These are phyloP conservation scores for Monilinia aucupariae DNA, from an alignment of 2,329 filamentous ascomycete genomes.

Conservation along the genomic window DNA sequence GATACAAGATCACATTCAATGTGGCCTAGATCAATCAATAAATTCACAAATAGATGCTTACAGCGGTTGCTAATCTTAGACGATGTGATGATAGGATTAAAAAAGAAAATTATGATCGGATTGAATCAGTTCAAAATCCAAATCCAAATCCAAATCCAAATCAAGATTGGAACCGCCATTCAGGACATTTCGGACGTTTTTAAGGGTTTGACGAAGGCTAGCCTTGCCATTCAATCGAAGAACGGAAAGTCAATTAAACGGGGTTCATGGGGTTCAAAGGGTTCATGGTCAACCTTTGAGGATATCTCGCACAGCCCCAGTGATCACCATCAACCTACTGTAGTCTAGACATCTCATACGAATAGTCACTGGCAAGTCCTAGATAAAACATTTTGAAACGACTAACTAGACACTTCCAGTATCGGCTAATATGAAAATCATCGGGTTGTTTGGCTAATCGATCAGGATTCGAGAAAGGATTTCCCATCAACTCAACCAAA, in stretches of 20 bases:
- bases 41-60: slow-evolving; percentile 10
- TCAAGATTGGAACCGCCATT: neutral
- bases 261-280: neutral
- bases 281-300: no score
- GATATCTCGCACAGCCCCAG: neutral
- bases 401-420: neutral
- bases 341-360: neutral
- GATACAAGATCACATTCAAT: neutral
- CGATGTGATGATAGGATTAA: neutral
- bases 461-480: slow-evolving; percentile 17
- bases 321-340: neutral
- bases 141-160: no score
- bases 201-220: neutral
- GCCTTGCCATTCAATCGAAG: no score
- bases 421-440: neutral
- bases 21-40: slow-evolving; percentile 2
- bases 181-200: slow-evolving; percentile 5
- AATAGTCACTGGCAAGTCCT: no score
- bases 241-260: neutral
- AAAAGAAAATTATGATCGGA: neutral
- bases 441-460: neutral
- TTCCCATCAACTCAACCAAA: slow-evolving; percentile 9
- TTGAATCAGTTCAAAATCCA: no score
- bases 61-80: slow-evolving; percentile 3
- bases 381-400: slow-evolving; percentile 5